phyloP scores from a whole-genome alignment of 2,329 filamentous ascomycete genomes.

The Diaporthe batatas region DNA sequence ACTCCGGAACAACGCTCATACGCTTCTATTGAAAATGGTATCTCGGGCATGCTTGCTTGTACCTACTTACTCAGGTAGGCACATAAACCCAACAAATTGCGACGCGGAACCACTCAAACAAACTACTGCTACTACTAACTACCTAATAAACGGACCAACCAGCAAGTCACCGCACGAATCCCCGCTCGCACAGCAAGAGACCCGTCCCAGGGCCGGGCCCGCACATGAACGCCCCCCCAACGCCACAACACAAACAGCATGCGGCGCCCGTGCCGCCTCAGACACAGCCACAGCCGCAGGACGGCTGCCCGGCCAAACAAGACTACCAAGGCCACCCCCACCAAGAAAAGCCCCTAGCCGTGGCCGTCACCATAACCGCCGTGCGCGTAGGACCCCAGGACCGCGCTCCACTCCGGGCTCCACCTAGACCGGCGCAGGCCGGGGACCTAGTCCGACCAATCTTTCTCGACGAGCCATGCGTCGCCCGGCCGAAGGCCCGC shows the following conservation, averaged over 20 bases:
- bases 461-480: conserved; percentile 54
- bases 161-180: too few species aligned
- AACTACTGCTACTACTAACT: too few species aligned
- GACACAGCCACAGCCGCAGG: too few species aligned
- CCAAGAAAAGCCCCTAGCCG: not conserved
- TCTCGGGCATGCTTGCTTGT: too few species aligned
- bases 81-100: too few species aligned
- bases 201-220: too few species aligned
- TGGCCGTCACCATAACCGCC: not conserved
- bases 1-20: too few species aligned
- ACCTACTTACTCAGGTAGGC: too few species aligned
- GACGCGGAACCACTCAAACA: too few species aligned
- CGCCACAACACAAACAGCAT: not conserved
- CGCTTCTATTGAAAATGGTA: too few species aligned
- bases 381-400: not conserved
- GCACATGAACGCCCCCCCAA: not conserved
- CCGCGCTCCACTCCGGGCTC: not conserved
- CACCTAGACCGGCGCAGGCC: not conserved
- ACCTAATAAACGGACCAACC: too few species aligned
- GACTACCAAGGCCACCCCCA: not conserved
- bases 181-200: not conserved
- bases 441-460: conserved; percentile 47
- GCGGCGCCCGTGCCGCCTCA: not conserved
- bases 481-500: conserved; percentile 51
- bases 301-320: not conserved